Evolutionary conservation across 2,329 filamentous ascomycete genomes (phyloP), one percentile per base, ranked within the genome.

Genomic region (Aphanoascus verrucosus): DNA sequence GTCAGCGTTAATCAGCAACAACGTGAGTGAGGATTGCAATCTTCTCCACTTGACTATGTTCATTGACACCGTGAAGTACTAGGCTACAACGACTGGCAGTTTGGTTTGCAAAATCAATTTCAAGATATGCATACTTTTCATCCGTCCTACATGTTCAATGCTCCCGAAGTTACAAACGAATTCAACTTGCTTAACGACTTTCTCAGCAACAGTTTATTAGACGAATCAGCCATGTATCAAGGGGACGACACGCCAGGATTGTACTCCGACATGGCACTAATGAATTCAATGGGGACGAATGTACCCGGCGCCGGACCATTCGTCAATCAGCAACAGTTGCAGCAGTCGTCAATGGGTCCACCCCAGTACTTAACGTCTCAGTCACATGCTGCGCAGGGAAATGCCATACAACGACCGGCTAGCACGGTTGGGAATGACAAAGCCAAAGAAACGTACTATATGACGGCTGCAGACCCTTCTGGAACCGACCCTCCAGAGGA

Each of bases 141-240:
- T 72, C 86, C 88, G 55, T 93, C 87, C 65, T 97, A 93, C 74
- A 90, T 95, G 85, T 94, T 96, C 72, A 85, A 85, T 67, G 82
- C 83, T n/a, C 87, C 89, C 58, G 93, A 98, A 71, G 87, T 96
- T 62, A 90, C 86, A 57, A 93, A 93, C 72, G 93, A 98, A 74
- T 96, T 95, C 69, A 95, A 96, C 67, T 75, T 97, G 49, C 81
- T 98, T 65, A 94, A 94, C 74, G 91, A 98, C 69, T 97, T 97
- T 67, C 79, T 98, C 57, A 93, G 90, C 69, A 94, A 84, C 61
- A 94, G 88, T 66, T 74, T 96, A 53, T 79, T 96, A 59, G 90
- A 97, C 71, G 90, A 94, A 67, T 81, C 81, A 57, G 82, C 82
- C 50, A 77, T 84, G 55, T 81, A 84, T 53, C 79, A 83, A 65